A percentile compares a stretch with the other conserved stretches of the same genome.
These are phyloP conservation scores for Phytophthora nicotianae DNA, from an alignment of 352 stramenopile species.

Conservation along the genomic window DNA sequence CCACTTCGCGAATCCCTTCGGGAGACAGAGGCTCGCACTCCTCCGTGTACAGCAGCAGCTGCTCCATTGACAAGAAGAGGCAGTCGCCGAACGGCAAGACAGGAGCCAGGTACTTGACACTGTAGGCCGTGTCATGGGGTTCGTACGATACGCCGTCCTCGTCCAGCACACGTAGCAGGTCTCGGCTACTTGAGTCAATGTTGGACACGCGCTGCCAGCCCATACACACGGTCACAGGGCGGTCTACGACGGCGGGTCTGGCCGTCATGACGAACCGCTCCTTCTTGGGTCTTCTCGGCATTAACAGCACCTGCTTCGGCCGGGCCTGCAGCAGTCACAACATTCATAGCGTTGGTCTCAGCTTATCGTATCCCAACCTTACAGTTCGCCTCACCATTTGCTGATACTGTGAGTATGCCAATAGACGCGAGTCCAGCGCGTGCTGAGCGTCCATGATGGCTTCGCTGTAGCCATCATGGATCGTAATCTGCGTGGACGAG, in stretches of 20 bases:
- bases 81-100: conserved; percentile 86
- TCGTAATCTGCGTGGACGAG: conserved; percentile 87
- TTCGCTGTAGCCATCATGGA: conserved; percentile 80
- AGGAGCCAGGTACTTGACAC: conserved; percentile 86
- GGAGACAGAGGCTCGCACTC: conserved; percentile 79
- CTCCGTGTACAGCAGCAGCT: conserved; percentile 85
- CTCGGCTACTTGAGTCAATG: conserved; percentile 73
- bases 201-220: conserved; percentile 83
- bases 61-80: conserved; percentile 89
- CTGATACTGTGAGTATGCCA: conserved; percentile 87
- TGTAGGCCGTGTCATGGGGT: conserved; percentile 88
- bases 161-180: conserved; percentile 78
- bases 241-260: conserved; percentile 69
- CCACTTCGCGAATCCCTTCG: conserved; percentile 71
- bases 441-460: conserved; percentile 77
- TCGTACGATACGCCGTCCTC: conserved; percentile 87
- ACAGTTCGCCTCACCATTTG: conserved; percentile 51
- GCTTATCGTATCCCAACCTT: not conserved
- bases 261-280: conserved; percentile 63
- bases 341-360: not conserved
- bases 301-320: conserved; percentile 68
- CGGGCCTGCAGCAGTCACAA: conserved; percentile 40
- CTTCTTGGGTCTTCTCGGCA: conserved; percentile 51
- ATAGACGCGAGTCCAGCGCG: conserved; percentile 73
- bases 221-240: conserved; percentile 85